Percentiles rank a stretch among this genome's conserved stretches.
Conservation (phyloP, 805 yeast genomes). For the Kodamaea restingae region DNA sequence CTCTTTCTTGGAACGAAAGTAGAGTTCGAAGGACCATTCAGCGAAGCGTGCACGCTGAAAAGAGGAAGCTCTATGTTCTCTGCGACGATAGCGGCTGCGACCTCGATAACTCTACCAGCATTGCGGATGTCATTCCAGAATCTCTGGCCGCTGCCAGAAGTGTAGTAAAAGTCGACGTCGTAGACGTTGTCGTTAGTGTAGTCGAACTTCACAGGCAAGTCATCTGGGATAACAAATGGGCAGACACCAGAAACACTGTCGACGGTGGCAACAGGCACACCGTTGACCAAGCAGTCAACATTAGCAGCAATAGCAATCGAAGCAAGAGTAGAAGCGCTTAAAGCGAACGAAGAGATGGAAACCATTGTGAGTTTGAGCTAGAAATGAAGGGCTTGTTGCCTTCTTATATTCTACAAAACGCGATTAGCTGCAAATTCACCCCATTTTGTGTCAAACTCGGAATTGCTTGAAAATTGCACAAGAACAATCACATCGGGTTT, state of each 20-base stretch:
- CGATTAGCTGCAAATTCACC: not conserved
- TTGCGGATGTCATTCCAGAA: constrained; percentile 31
- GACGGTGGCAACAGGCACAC: constrained; percentile 30
- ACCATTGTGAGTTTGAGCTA: constrained; percentile 11
- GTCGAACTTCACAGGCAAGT: constrained; percentile 24
- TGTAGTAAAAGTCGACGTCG: constrained; percentile 34
- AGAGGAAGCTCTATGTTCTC: not conserved
- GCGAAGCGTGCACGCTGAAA: constrained; percentile 19
- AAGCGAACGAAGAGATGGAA: constrained; percentile 16
- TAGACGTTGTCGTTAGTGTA: constrained; percentile 28
- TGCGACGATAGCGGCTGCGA: constrained; percentile 30
- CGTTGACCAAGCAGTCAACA: constrained; percentile 37
- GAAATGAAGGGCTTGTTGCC: not conserved
- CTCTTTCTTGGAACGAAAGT: constrained; percentile 40
- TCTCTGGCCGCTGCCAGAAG: constrained; percentile 18
- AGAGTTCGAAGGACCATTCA: constrained; percentile 33
- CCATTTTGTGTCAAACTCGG: not conserved
- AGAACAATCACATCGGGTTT: no score
- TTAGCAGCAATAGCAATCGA: constrained; percentile 27
- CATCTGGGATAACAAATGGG: constrained; percentile 32
- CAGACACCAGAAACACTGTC: constrained; percentile 40
- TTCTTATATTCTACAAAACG: not conserved
- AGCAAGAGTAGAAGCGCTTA: constrained; percentile 19
- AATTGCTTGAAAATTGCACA: not conserved
- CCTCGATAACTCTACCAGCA: constrained; percentile 30